Evolutionary conservation across 257 asterid genomes (phyloP).

Genomic region (Mitragyna speciosa): DNA sequence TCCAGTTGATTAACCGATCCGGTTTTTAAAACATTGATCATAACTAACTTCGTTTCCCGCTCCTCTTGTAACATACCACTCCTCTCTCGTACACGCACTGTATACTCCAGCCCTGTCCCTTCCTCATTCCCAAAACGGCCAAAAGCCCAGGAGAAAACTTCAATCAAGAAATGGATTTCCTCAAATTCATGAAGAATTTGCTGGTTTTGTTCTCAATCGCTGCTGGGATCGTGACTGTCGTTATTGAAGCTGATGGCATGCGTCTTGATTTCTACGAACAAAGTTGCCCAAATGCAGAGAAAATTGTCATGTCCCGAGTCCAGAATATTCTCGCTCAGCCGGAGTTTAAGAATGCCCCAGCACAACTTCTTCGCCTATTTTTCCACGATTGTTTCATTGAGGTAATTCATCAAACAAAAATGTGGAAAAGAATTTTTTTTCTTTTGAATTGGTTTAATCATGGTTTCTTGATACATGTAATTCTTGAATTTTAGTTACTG

Average conservation of each 20-base stretch:
- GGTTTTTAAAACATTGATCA: no score
- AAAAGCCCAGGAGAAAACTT: background rate
- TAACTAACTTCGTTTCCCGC: no score
- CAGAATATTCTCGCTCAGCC: constrained; percentile 5
- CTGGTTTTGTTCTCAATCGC: background rate
- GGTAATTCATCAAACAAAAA: constrained; percentile 1
- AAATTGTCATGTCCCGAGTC: constrained; percentile 6
- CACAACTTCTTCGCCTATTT: constrained; percentile 35
- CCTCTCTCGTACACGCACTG: no score
- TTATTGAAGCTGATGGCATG: background rate
- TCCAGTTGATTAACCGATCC: no score
- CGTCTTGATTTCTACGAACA: constrained; percentile 8
- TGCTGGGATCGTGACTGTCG: background rate
- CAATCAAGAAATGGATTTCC: background rate
- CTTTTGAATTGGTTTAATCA: background rate
- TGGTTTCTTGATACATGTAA: background rate
- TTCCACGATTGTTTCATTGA: constrained; percentile 43
- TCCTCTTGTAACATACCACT: no score
- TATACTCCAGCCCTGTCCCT: background rate
- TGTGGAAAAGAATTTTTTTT: background rate
- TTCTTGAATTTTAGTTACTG: background rate
- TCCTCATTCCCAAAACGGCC: background rate
- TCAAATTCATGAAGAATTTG: background rate
- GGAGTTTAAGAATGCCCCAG: constrained; percentile 14
- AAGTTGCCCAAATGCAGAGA: constrained; percentile 9